These are phyloP conservation scores for Phoenix roebelenii DNA, from an alignment of 176 grass and related monocot species.

Conservation along the genomic window DNA sequence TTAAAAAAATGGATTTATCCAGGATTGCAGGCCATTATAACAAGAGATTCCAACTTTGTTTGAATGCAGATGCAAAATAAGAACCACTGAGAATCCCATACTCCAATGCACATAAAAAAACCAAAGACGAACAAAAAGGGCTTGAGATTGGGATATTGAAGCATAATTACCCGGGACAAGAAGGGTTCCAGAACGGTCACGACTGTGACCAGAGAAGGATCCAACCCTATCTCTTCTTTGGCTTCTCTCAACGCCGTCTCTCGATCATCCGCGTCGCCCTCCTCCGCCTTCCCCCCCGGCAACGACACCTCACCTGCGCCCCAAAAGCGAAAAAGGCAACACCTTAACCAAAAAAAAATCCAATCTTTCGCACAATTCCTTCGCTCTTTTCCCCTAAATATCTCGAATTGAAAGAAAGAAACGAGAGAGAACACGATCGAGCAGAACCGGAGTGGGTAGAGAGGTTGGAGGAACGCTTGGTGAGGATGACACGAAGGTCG, in stretches of 20 bases:
- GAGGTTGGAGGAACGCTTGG: constrained; percentile 52
- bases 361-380: not conserved
- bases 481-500: constrained; percentile 60
- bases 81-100: too few species aligned
- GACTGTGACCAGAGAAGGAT: constrained; percentile 39
- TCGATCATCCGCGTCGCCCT: constrained; percentile 51
- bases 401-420: not conserved
- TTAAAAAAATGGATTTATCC: too few species aligned
- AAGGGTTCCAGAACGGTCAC: constrained; percentile 47
- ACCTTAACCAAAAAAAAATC: not conserved
- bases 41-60: too few species aligned
- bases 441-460: constrained; percentile 52
- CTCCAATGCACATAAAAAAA: too few species aligned
- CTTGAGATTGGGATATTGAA: not conserved
- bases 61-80: too few species aligned
- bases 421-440: not conserved
- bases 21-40: too few species aligned
- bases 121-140: too few species aligned
- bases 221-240: constrained; percentile 61
- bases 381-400: not conserved
- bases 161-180: constrained; percentile 41
- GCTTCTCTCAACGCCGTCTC: constrained; percentile 60
- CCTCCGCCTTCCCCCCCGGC: constrained; percentile 63
- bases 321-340: constrained; percentile 5
- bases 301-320: constrained; percentile 58